Percentiles rank a stretch among this genome's conserved stretches.
Evolutionary conservation across 2,329 filamentous ascomycete species (phyloP).

Genomic region (Zarea fungicola): DNA sequence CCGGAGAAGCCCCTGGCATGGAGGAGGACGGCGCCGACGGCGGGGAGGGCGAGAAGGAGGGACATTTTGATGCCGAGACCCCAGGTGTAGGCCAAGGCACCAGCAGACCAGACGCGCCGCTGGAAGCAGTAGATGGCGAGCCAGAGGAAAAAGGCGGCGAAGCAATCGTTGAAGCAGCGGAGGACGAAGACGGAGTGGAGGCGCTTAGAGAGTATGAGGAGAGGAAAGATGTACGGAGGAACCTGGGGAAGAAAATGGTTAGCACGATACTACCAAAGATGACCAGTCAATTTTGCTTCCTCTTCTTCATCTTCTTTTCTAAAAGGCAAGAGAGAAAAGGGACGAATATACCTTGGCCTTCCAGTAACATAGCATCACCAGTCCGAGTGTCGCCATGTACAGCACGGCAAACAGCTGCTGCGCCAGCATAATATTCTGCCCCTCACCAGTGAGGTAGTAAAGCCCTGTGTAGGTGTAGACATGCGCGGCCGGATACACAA

Average conservation of each 20-base stretch:
- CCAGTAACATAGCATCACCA: slow-evolving; percentile 81
- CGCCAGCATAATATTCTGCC: slow-evolving; percentile 70
- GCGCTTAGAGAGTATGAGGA: slow-evolving; percentile 84
- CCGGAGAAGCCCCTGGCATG: slow-evolving; percentile 63
- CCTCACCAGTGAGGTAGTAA: slow-evolving; percentile 71
- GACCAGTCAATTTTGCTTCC: too few relatives aligned
- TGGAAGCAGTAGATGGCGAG: slow-evolving; percentile 74
- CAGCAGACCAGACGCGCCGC: slow-evolving; percentile 66
- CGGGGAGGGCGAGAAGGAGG: slow-evolving; percentile 74
- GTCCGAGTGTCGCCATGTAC: slow-evolving; percentile 68
- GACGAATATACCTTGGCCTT: slow-evolving; percentile 54
- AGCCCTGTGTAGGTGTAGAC: slow-evolving; percentile 84
- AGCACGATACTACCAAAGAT: slow-evolving; percentile 14
- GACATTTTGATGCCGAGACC: slow-evolving; percentile 96
- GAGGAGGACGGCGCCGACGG: slow-evolving; percentile 70
- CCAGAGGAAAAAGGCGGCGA: slow-evolving; percentile 81
- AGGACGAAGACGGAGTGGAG: slow-evolving; percentile 91
- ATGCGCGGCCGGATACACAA: slow-evolving; percentile 92
- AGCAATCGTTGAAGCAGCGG: slow-evolving; percentile 92
- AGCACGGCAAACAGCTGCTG: slow-evolving; percentile 77
- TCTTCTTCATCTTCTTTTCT: not conserved
- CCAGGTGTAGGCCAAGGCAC: slow-evolving; percentile 65
- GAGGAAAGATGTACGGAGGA: slow-evolving; percentile 80
- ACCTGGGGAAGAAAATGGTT: slow-evolving; percentile 41
- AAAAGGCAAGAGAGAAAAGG: not conserved